These are phyloP conservation scores for Coniophora puteana DNA, from an alignment of 1,284 basidiomycete species.

Conservation along the genomic window DNA sequence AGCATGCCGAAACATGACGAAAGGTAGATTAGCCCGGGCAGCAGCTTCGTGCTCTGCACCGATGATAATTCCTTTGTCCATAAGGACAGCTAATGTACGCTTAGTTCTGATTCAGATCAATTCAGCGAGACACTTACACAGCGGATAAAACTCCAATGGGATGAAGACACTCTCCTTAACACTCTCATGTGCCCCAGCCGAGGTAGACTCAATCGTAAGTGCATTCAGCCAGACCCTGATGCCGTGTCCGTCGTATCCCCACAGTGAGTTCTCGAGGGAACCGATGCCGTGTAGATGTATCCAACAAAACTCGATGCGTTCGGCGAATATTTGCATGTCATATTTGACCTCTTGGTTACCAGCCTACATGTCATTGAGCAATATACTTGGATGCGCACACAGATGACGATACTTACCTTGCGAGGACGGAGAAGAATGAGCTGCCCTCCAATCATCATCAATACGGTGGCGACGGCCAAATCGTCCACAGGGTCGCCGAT, in stretches of 20 bases:
- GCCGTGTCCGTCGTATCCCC: conserved; percentile 92
- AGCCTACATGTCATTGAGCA: conserved; percentile 41
- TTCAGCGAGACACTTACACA: conserved; percentile 65
- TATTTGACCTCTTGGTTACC: conserved; percentile 91
- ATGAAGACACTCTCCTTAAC: conserved; percentile 94
- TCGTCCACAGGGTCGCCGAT: conserved; percentile 95
- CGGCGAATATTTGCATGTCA: conserved; percentile 96
- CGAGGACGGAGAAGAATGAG: conserved; percentile 83
- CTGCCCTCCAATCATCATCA: conserved; percentile 95
- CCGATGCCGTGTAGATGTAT: conserved; percentile 93
- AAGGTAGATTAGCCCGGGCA: conserved; percentile 76
- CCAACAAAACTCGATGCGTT: conserved; percentile 98
- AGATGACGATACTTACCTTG: conserved; percentile 45
- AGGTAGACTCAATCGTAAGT: conserved; percentile 74
- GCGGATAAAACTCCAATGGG: conserved; percentile 89
- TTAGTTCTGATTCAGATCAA: conserved; percentile 9
- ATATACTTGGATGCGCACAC: conserved; percentile 1
- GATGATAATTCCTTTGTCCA: conserved; percentile 99
- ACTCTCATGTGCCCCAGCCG: conserved; percentile 43
- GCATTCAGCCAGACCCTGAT: conserved; percentile 97
- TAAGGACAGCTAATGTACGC: conserved; percentile 72
- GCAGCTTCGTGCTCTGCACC: conserved; percentile 90
- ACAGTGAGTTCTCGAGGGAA: conserved; percentile 92
- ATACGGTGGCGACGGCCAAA: conserved; percentile 89
- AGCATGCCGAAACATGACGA: conserved; percentile 88